Evolutionary conservation across 129 eudicot genomes (phyloP).

Genomic region (Flaveria trinervia): DNA sequence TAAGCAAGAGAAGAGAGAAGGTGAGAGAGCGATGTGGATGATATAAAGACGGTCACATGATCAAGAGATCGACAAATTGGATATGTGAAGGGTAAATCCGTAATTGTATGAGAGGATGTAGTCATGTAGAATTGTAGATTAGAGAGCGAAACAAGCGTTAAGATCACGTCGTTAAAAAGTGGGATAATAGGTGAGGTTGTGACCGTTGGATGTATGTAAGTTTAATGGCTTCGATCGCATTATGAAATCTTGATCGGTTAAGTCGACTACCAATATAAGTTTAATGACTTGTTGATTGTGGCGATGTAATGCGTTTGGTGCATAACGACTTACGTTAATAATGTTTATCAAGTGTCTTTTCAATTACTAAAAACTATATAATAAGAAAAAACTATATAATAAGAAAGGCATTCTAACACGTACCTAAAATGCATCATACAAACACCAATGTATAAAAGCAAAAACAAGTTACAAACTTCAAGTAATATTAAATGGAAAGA

Average conservation of each 20-base stretch:
- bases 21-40: slow-evolving; percentile 21
- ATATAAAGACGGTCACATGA: slow-evolving; percentile 31
- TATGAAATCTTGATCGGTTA: neutral
- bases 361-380: too few species aligned
- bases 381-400: too few species aligned
- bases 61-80: neutral
- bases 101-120: neutral
- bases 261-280: neutral
- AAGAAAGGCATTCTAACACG: too few species aligned
- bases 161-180: neutral
- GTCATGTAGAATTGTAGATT: neutral
- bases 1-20: slow-evolving; percentile 8
- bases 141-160: slow-evolving; percentile 4
- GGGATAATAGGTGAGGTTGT: neutral
- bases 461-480: too few species aligned
- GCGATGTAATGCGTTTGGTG: neutral
- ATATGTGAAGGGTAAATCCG: slow-evolving; percentile 8
- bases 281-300: neutral
- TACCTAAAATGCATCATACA: too few species aligned
- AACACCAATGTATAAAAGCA: too few species aligned
- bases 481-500: too few species aligned
- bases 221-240: neutral
- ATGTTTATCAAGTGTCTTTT: neutral
- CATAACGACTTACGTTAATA: neutral
- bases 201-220: neutral